A percentile compares a stretch with the other conserved stretches of the same genome.
phyloP scores from a whole-genome alignment of 2,329 filamentous ascomycete genomes.

The Macrophomina phaseolina region DNA sequence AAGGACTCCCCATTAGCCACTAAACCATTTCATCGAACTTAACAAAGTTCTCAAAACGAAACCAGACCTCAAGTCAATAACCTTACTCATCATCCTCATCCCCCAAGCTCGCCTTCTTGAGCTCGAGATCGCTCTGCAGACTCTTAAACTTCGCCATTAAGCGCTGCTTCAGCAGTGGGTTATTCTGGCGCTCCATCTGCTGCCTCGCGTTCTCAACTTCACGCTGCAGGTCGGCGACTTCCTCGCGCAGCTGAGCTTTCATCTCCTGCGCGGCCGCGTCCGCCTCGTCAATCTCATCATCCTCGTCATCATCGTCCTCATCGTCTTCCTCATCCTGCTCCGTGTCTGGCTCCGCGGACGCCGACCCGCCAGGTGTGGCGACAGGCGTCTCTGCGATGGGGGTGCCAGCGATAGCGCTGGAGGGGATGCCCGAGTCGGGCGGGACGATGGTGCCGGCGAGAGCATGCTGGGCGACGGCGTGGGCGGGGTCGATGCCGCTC shows the following conservation, averaged over 20 bases:
- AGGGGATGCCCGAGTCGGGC: conserved; percentile 29
- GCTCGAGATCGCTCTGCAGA: conserved; percentile 59
- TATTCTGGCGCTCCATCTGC: conserved; percentile 51
- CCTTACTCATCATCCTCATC: conserved; percentile 22
- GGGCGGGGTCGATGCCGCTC: conserved; percentile 29
- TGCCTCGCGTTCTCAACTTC: conserved; percentile 53
- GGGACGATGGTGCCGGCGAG: conserved; percentile 28
- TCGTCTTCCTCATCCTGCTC: conserved; percentile 42
- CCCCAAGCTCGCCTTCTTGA: conserved; percentile 53
- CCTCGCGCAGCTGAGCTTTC: conserved; percentile 55
- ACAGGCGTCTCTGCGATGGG: conserved; percentile 37
- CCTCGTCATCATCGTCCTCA: conserved; percentile 54
- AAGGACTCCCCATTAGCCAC: neutral
- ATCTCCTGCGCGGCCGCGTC: conserved; percentile 55
- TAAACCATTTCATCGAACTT: no score
- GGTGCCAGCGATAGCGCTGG: conserved; percentile 22
- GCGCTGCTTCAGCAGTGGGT: conserved; percentile 57
- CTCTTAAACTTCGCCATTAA: conserved; percentile 56
- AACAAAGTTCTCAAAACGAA: no score
- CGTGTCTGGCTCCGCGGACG: conserved; percentile 30
- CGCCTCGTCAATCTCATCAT: conserved; percentile 56
- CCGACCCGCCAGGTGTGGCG: conserved; percentile 31
- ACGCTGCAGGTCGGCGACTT: conserved; percentile 61
- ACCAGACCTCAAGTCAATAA: neutral
- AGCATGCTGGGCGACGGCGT: conserved; percentile 47